phyloP scores from a whole-genome alignment of 2,329 filamentous ascomycete species.

The Paraconiothyrium sp. region DNA sequence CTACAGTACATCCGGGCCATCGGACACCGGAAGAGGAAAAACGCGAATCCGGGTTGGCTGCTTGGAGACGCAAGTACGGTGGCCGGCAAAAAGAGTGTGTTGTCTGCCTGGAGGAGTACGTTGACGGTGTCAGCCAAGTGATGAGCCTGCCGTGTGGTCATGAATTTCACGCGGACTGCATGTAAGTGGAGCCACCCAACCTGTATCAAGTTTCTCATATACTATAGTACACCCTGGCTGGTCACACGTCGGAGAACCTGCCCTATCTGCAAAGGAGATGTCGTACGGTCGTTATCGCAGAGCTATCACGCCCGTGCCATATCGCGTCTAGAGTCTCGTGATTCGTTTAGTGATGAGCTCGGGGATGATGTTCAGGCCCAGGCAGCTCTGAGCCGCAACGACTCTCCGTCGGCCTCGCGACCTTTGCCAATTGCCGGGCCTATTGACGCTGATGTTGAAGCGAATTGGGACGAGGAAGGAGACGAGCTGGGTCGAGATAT shows the following conservation, averaged over 20 bases:
- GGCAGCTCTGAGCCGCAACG: constrained; percentile 56
- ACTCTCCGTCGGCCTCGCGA: constrained; percentile 61
- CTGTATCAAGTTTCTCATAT: constrained; percentile 29
- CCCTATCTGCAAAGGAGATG: constrained; percentile 97
- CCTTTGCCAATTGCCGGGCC: constrained; percentile 51
- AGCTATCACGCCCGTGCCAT: constrained; percentile 41
- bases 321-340: constrained; percentile 35
- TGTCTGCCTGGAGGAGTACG: constrained; percentile 94
- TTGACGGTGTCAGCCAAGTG: constrained; percentile 91
- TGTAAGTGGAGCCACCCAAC: constrained; percentile 71
- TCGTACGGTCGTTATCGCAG: constrained; percentile 67
- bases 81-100: constrained; percentile 85
- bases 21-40: constrained; percentile 61
- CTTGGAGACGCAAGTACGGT: constrained; percentile 67
- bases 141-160: constrained; percentile 98
- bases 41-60: constrained; percentile 58
- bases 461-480: constrained; percentile 52
- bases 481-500: constrained; percentile 45
- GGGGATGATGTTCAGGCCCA: constrained; percentile 56
- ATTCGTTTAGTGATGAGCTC: constrained; percentile 55
- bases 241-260: constrained; percentile 96
- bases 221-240: constrained; percentile 86
- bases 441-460: constrained; percentile 41
- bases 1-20: constrained; percentile 35
- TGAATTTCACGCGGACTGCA: constrained; percentile 98